These are phyloP conservation scores for Solidago caesia DNA, from an alignment of 129 eudicot genomes.

Conservation along the genomic window DNA sequence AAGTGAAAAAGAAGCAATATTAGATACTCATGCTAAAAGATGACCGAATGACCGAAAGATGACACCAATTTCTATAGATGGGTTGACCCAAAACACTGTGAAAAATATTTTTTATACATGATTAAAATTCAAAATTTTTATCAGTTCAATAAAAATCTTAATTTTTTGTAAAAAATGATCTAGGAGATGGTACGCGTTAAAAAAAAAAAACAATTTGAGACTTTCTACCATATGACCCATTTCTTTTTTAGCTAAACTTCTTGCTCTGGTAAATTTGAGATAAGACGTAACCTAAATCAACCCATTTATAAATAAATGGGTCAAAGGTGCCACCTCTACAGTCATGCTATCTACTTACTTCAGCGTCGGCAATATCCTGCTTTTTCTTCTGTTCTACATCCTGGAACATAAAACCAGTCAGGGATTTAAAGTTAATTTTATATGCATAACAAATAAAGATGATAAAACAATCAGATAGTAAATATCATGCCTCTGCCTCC, in stretches of 20 bases:
- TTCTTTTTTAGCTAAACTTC: neutral
- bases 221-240: neutral
- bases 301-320: neutral
- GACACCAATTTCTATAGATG: too few relatives aligned
- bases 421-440: neutral
- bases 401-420: constrained; percentile 37
- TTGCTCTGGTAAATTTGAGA: neutral
- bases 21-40: constrained; percentile 5
- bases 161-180: neutral
- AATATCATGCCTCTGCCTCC: constrained; percentile 42
- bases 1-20: neutral
- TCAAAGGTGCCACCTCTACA: neutral
- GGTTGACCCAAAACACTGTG: too few relatives aligned
- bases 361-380: constrained; percentile 41
- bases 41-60: neutral
- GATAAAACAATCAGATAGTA: neutral
- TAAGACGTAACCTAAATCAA: neutral
- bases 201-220: neutral
- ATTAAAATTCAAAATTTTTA: neutral
- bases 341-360: constrained; percentile 27
- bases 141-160: neutral
- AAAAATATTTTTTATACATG: neutral
- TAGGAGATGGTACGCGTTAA: neutral
- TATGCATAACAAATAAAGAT: neutral
- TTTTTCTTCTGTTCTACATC: constrained; percentile 46